Evolutionary conservation across 2,329 filamentous ascomycete species (phyloP).

Genomic region (Blumeriella jaapii): DNA sequence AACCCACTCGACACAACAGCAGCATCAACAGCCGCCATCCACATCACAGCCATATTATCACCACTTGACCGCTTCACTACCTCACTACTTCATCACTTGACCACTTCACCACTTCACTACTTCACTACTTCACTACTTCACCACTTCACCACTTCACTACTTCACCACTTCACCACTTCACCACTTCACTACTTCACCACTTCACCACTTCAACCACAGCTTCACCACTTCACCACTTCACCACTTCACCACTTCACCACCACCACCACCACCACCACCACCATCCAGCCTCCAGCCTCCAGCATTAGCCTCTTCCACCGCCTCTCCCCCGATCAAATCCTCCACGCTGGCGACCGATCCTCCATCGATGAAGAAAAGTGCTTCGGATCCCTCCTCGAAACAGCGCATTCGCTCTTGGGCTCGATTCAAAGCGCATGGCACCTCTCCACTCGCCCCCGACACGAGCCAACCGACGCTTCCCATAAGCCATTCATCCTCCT

Average conservation of each 20-base stretch:
- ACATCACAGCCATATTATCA: no score
- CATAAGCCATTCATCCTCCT: constrained; percentile 27
- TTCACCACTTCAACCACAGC: not conserved
- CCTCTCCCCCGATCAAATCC: not conserved
- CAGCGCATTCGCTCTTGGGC: constrained; percentile 46
- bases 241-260: not conserved
- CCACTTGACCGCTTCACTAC: not conserved
- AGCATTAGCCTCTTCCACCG: no score
- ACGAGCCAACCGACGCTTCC: constrained; percentile 28
- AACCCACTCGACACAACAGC: no score
- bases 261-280: not conserved
- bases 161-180: not conserved
- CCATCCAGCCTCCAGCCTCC: no score
- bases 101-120: not conserved
- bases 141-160: not conserved
- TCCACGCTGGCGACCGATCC: not conserved
- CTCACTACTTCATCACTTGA: not conserved
- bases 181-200: not conserved
- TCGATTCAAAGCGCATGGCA: constrained; percentile 43
- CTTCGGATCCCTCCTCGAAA: constrained; percentile 40
- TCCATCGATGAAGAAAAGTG: constrained; percentile 51
- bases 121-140: not conserved
- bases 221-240: not conserved
- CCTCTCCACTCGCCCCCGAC: constrained; percentile 30
- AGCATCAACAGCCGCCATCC: no score